These are phyloP conservation scores for Pleurotus tuoliensis DNA, from an alignment of 768 basidiomycete genomes.

Conservation along the genomic window DNA sequence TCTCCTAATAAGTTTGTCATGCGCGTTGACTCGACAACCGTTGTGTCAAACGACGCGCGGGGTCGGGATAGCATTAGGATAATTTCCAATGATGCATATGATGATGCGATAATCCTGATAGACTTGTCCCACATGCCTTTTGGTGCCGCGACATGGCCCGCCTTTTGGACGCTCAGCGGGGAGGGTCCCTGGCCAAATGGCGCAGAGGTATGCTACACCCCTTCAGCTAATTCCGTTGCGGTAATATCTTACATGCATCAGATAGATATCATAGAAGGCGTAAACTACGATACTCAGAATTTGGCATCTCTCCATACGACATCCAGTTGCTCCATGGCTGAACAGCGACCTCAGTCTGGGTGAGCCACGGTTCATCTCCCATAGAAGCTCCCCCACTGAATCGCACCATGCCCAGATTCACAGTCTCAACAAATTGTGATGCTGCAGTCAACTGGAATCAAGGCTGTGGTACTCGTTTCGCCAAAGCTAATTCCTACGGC, in stretches of 20 bases:
- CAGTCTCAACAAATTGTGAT: conserved; percentile 45
- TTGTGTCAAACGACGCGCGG: conserved; percentile 31
- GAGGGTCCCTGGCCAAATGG: conserved; percentile 54
- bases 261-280: conserved; percentile 30
- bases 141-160: conserved; percentile 61
- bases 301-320: conserved; percentile 53
- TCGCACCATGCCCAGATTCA: conserved; percentile 23
- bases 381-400: not conserved
- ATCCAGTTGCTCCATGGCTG: conserved; percentile 42
- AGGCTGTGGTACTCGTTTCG: conserved; percentile 55
- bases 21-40: conserved; percentile 44
- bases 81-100: conserved; percentile 37
- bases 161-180: conserved; percentile 55
- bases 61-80: conserved; percentile 62
- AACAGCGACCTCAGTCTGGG: conserved; percentile 42
- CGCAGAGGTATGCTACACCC: conserved; percentile 39
- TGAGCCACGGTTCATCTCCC: conserved; percentile 18
- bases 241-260: not conserved
- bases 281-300: conserved; percentile 43
- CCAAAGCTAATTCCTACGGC: conserved; percentile 39
- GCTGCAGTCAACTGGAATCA: conserved; percentile 46
- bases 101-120: conserved; percentile 44
- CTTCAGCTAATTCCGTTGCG: not conserved
- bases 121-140: conserved; percentile 58
- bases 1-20: conserved; percentile 47